These are phyloP conservation scores for Kalaharituber pfeilii DNA, from an alignment of 2,329 filamentous ascomycete species.

Conservation along the genomic window DNA sequence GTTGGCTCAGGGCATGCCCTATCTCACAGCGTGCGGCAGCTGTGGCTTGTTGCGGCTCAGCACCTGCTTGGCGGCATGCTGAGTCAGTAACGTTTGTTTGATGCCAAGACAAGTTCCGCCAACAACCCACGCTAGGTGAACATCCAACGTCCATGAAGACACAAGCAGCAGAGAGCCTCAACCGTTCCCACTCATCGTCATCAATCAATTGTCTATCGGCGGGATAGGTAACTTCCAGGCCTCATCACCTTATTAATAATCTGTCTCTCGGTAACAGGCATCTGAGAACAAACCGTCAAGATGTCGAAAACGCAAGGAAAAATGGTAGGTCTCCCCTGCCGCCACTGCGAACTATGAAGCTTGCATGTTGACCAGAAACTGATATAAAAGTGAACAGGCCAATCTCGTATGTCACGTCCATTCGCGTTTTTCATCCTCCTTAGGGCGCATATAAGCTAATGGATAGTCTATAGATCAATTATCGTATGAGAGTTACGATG, in stretches of 20 bases:
- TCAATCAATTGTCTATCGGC: not conserved
- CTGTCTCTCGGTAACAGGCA: too few species aligned
- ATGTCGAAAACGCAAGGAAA: conserved; percentile 95
- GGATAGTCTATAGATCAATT: conserved; percentile 66
- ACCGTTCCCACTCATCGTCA: not conserved
- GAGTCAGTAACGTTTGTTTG: not conserved
- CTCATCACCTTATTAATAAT: too few species aligned
- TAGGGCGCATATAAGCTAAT: not conserved
- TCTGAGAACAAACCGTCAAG: conserved; percentile 29
- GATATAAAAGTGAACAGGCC: conserved; percentile 42
- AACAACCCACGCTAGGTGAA: not conserved
- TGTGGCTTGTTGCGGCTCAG: not conserved
- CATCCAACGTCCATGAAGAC: not conserved
- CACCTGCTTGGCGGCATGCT: not conserved
- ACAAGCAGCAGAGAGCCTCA: not conserved
- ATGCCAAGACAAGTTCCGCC: not conserved
- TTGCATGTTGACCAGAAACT: conserved; percentile 41
- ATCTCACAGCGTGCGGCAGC: not conserved
- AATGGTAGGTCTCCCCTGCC: conserved; percentile 57
- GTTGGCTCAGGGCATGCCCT: not conserved
- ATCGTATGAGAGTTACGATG: conserved; percentile 93
- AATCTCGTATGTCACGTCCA: conserved; percentile 45
- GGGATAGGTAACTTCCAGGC: too few species aligned
- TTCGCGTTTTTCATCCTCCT: not conserved
- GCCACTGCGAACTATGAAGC: conserved; percentile 27